A percentile compares a stretch with the other conserved stretches of the same genome.
phyloP scores from a whole-genome alignment of 2,329 filamentous ascomycete species.

The Pseudogymnoascus sp. region DNA sequence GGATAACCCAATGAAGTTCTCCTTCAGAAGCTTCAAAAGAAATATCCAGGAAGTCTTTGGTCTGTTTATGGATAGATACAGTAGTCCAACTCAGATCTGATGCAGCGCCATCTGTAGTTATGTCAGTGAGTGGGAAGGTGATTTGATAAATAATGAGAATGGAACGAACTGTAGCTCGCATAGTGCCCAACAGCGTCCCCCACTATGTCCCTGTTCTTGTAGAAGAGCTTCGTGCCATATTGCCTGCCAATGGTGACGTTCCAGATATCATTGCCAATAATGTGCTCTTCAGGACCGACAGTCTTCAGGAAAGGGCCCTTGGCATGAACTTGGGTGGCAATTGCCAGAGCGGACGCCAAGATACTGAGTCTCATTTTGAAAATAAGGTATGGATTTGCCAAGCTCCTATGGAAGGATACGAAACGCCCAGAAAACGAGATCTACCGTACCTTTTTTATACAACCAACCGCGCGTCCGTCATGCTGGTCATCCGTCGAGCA shows the following conservation, averaged over 20 bases:
- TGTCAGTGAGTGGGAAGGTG: neutral
- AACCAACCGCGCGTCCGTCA: neutral
- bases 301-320: conserved; percentile 2
- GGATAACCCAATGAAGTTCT: conserved; percentile 47
- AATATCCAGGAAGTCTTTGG: conserved; percentile 40
- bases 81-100: conserved; percentile 42
- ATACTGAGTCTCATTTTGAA: conserved; percentile 2
- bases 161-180: neutral
- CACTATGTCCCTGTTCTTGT: conserved; percentile 16
- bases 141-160: conserved; percentile 9
- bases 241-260: conserved; percentile 18
- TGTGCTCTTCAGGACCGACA: neutral
- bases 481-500: neutral
- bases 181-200: conserved; percentile 10
- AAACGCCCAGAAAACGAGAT: neutral
- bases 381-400: neutral
- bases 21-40: conserved; percentile 40
- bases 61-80: conserved; percentile 35
- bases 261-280: conserved; percentile 20
- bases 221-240: conserved; percentile 18
- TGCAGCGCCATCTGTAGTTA: conserved; percentile 36
- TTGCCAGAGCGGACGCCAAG: neutral
- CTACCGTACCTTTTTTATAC: neutral
- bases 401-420: neutral
- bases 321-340: neutral